Evolutionary conservation across 2,329 filamentous ascomycete species (phyloP), one percentile per base, ranked within the genome.

Genomic region (Aspergillus brasiliensis): DNA sequence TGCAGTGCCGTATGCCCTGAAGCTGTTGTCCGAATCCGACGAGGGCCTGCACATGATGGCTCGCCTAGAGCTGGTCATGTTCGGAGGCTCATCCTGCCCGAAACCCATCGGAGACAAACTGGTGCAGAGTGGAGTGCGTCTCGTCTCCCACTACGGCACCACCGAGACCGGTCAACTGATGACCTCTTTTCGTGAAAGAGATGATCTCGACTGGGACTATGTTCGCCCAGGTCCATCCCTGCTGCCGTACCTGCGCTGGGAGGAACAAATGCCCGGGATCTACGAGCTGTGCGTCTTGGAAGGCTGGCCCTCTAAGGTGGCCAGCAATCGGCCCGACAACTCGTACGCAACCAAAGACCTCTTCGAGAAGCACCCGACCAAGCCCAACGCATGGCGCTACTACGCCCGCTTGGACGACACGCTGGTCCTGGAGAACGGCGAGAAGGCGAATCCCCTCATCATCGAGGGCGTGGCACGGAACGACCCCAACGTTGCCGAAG

Each of bases 121-220:
- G 0, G 82, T 84, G 0, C 71, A 77, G 2, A 74, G 78, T 2
- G 85, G 84, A 0, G 82, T 88, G 0, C 81, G 85, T 52, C 71
- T 88, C 1, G 78, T 84, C 2, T 79, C 78, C 6, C 82, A 86
- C 57, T 88, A 86, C 56, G 85, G 85, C 1, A 83, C 80, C 3
- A 88, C 86, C 0, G 86, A 89, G 69, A 84, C 82, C 1, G 85
- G 86, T 5, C 82, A 86, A 65, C 71, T 88, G 19, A 87, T 87
- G 83, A 87, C 84, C 1, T 86, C 85, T 0, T 82, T 83, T 64
- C 78, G 86, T 8, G 77, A 80, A 0, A 69, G 73, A 2, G 79
- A 74, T 1, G 86, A 88, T 68, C 80, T 80, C 23, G 82, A 78
- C 2, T 89, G 86, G 87, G 83, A 86, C 63, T 89, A 87, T 63